Conservation (phyloP, 345 rosid genomes). For the Aurinia saxatilis region DNA sequence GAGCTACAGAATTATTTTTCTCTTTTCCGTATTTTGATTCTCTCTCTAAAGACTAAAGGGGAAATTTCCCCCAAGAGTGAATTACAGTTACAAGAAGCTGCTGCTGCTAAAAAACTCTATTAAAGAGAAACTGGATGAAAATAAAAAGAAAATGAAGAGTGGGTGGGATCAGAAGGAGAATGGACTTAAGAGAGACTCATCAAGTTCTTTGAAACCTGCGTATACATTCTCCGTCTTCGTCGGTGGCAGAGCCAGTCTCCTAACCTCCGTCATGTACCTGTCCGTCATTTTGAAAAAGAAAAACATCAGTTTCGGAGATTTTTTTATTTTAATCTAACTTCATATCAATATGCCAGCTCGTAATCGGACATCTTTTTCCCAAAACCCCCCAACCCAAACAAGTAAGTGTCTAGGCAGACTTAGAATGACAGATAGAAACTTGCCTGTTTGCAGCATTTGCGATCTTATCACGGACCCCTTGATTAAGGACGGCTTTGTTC, state of each 20-base stretch:
- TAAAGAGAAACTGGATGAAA: slow-evolving; percentile 13
- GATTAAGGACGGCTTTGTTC: slow-evolving; percentile 50
- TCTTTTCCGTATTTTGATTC: slow-evolving; percentile 11
- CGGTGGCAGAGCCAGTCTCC: slow-evolving; percentile 74
- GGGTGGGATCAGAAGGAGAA: slow-evolving; percentile 41
- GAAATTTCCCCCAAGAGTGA: neutral
- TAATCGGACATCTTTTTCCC: neutral
- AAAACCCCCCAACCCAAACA: neutral
- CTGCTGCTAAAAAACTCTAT: slow-evolving; percentile 10
- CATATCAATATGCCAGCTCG: neutral
- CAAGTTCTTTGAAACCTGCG: slow-evolving; percentile 78
- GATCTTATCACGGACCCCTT: slow-evolving; percentile 83
- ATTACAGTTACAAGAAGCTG: slow-evolving; percentile 21
- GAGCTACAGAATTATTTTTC: slow-evolving; percentile 11
- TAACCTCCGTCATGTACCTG: slow-evolving; percentile 95
- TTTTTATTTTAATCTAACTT: neutral
- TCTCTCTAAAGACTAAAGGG: slow-evolving; percentile 12
- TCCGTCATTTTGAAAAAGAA: neutral
- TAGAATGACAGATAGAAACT: slow-evolving; percentile 12
- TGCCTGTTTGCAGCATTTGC: slow-evolving; percentile 87
- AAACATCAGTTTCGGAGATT: neutral
- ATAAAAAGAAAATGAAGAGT: neutral
- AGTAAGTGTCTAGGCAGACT: no score
- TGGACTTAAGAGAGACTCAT: slow-evolving; percentile 69
- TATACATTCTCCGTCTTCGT: slow-evolving; percentile 68